Conservation (phyloP, 257 asterid species). For the Eucommia ulmoides region DNA sequence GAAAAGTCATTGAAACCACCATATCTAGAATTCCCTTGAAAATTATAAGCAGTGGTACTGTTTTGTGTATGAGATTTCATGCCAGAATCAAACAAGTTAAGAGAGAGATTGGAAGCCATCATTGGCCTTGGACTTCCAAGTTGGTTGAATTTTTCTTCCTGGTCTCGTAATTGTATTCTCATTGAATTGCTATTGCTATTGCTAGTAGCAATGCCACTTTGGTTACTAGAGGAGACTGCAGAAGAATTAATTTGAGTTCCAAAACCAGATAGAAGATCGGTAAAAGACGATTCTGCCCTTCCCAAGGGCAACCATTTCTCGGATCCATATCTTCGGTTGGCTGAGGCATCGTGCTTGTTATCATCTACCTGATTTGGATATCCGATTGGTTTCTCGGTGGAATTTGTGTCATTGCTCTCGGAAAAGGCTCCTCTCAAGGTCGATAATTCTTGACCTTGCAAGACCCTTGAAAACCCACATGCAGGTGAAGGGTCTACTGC, state of each 20-base stretch:
- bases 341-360: no score
- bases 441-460: constrained; percentile 88
- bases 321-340: constrained; percentile 31
- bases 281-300: constrained; percentile 65
- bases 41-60: neutral
- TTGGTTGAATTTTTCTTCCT: constrained; percentile 39
- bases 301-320: constrained; percentile 58
- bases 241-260: constrained; percentile 43
- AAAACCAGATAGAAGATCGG: constrained; percentile 73
- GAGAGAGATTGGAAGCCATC: neutral
- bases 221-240: constrained; percentile 35
- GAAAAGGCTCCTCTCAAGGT: constrained; percentile 63
- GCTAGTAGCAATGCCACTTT: constrained; percentile 20
- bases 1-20: constrained; percentile 36
- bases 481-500: constrained; percentile 61
- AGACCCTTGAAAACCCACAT: constrained; percentile 66
- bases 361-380: constrained; percentile 39
- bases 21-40: constrained; percentile 37
- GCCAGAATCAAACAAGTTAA: neutral
- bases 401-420: constrained; percentile 54
- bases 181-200: no score
- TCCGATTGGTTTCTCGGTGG: constrained; percentile 46
- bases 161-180: constrained; percentile 39
- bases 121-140: constrained; percentile 44
- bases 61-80: neutral